phyloP scores from a whole-genome alignment of 352 stramenopile genomes.

The Peronosclerospora sorghi region DNA sequence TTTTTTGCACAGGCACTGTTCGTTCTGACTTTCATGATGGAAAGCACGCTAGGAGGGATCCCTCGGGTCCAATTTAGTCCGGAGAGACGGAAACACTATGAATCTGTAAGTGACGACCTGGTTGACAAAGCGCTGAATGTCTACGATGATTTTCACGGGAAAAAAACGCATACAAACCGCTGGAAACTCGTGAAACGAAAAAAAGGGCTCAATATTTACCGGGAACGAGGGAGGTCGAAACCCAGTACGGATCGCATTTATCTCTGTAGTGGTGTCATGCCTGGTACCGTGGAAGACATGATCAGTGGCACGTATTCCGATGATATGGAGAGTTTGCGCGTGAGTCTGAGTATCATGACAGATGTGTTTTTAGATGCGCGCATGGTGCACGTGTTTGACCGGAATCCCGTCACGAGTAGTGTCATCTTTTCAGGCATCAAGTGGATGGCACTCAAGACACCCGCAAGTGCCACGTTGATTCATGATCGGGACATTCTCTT shows the following conservation, averaged over 20 bases:
- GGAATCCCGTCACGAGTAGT: constrained; percentile 25
- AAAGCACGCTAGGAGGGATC: constrained; percentile 19
- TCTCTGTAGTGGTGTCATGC: constrained; percentile 44
- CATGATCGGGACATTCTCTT: constrained; percentile 42
- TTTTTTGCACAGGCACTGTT: too few relatives aligned
- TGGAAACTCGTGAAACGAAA: constrained; percentile 52
- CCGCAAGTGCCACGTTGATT: constrained; percentile 21
- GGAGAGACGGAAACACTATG: constrained; percentile 26
- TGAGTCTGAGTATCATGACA: constrained; percentile 30
- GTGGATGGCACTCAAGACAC: constrained; percentile 47
- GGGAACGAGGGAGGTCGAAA: constrained; percentile 14
- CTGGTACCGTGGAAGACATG: constrained; percentile 46
- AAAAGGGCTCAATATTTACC: constrained; percentile 50
- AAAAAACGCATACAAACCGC: constrained; percentile 7
- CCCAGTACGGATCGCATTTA: constrained; percentile 1
- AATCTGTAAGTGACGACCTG: constrained; percentile 42
- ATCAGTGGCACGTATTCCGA: constrained; percentile 37
- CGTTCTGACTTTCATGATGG: too few relatives aligned
- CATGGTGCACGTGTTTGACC: constrained; percentile 48
- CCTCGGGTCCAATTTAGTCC: constrained; percentile 28
- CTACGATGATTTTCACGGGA: constrained; percentile 46
- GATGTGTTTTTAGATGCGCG: constrained; percentile 42
- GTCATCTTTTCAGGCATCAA: constrained; percentile 57
- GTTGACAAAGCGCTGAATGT: constrained; percentile 40
- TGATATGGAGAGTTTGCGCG: constrained; percentile 42